Evolutionary conservation across 768 basidiomycete species (phyloP).

Genomic region (Dioszegia aurantiaca): DNA sequence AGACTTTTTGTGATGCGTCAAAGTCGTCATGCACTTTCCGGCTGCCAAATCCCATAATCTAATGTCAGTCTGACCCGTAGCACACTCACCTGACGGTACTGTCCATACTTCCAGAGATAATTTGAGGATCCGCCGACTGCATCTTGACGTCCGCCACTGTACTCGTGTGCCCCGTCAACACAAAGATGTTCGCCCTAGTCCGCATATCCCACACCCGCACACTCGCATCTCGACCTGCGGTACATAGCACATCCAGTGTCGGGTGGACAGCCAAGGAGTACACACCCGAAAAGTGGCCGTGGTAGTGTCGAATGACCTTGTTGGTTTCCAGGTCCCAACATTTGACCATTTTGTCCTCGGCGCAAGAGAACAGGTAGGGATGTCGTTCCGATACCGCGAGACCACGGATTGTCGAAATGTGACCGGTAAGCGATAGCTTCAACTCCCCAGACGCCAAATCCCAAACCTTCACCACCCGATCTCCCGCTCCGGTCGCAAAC

Average conservation of each 20-base stretch:
- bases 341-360: constrained; percentile 99
- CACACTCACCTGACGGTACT: constrained; percentile 76
- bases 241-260: constrained; percentile 91
- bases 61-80: constrained; percentile 13
- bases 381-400: constrained; percentile 87
- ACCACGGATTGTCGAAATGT: constrained; percentile 94
- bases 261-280: constrained; percentile 89
- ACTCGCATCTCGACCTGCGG: constrained; percentile 90
- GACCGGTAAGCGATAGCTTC: constrained; percentile 92
- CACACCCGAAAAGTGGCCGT: constrained; percentile 97
- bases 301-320: constrained; percentile 98
- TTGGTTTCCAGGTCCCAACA: constrained; percentile 99
- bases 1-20: constrained; percentile 99
- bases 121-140: constrained; percentile 95
- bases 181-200: constrained; percentile 91
- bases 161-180: constrained; percentile 86
- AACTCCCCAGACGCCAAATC: constrained; percentile 95
- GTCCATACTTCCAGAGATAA: constrained; percentile 98
- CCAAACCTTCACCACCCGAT: constrained; percentile 98
- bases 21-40: constrained; percentile 90
- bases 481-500: constrained; percentile 98
- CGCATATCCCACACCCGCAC: constrained; percentile 99
- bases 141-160: constrained; percentile 95
- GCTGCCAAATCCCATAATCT: constrained; percentile 97
- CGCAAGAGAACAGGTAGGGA: constrained; percentile 95